Percentiles rank a stretch among this genome's conserved stretches.
Evolutionary conservation across 495 filamentous ascomycete genomes (phyloP).

Genomic region (Filosporella fistucella): DNA sequence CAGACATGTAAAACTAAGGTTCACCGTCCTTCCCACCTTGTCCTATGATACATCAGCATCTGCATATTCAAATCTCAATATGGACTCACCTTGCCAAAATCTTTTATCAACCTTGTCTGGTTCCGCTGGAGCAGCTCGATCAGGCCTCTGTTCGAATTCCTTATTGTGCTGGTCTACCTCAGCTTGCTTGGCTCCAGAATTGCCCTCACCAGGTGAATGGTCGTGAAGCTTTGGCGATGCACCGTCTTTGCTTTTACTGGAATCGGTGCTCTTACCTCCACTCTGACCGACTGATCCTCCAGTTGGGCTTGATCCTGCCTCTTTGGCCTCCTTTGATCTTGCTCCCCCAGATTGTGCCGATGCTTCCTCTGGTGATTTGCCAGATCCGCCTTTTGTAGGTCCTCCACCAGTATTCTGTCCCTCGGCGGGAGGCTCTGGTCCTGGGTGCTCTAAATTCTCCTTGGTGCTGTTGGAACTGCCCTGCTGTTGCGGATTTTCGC

Average conservation of each 20-base stretch:
- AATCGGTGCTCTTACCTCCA: conserved; percentile 26
- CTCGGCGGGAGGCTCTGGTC: conserved; percentile 27
- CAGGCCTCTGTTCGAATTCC: conserved; percentile 46
- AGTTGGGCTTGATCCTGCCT: conserved; percentile 23
- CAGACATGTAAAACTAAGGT: no score
- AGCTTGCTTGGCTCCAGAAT: conserved; percentile 39
- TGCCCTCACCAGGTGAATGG: conserved; percentile 29
- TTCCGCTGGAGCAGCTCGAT: conserved; percentile 29
- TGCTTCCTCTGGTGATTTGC: conserved; percentile 33
- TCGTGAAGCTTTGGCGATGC: conserved; percentile 41
- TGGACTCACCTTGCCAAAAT: conserved; percentile 31
- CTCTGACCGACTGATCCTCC: conserved; percentile 24
- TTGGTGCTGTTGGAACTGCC: conserved; percentile 20
- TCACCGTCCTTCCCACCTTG: not conserved
- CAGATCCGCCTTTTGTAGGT: conserved; percentile 21
- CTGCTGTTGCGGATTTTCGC: conserved; percentile 28
- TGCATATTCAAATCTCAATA: no score
- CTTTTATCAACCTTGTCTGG: conserved; percentile 43
- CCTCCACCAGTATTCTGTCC: conserved; percentile 26
- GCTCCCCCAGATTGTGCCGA: conserved; percentile 40
- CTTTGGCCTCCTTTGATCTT: conserved; percentile 39
- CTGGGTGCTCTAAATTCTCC: conserved; percentile 29
- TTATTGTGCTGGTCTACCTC: conserved; percentile 47
- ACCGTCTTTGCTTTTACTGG: not conserved
- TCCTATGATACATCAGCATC: not conserved